Evolutionary conservation across 129 eudicot species (phyloP).

Genomic region (Erigeron canadensis): DNA sequence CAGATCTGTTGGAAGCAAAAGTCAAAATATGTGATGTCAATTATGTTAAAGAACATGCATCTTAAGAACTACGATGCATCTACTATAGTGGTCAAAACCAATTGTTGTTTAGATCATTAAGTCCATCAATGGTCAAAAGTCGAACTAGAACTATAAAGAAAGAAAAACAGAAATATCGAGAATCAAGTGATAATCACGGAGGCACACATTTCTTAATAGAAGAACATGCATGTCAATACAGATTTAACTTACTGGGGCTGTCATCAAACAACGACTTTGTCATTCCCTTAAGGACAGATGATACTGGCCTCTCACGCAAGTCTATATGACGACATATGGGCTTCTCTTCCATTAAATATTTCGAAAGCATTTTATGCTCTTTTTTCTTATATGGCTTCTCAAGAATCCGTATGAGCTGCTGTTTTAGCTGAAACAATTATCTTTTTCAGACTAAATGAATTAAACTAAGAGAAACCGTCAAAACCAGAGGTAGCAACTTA

Average conservation of each 20-base stretch:
- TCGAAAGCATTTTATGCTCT: slow-evolving; percentile 38
- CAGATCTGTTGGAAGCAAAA: no score
- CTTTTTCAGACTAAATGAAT: not conserved
- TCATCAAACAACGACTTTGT: slow-evolving; percentile 38
- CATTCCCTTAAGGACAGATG: slow-evolving; percentile 7
- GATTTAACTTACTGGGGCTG: slow-evolving; percentile 32
- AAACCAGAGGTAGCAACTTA: not conserved
- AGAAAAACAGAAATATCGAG: not conserved
- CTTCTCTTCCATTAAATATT: slow-evolving; percentile 15
- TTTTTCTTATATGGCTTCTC: slow-evolving; percentile 31
- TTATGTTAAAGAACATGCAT: no score
- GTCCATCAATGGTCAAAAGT: slow-evolving; percentile 3
- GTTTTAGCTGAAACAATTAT: slow-evolving; percentile 20
- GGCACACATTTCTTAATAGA: not conserved
- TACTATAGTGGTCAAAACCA: not conserved
- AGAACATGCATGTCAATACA: not conserved
- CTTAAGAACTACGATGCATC: not conserved
- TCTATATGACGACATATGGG: slow-evolving; percentile 27
- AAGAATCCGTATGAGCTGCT: slow-evolving; percentile 28
- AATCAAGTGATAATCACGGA: not conserved
- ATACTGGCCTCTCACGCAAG: slow-evolving; percentile 36
- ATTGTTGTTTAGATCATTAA: slow-evolving; percentile 4
- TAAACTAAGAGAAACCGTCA: not conserved
- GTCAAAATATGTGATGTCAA: no score
- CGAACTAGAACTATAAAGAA: not conserved